Base-by-base conservation (phyloP, 345 rosid genomes). In the Populus tremula region DNA sequence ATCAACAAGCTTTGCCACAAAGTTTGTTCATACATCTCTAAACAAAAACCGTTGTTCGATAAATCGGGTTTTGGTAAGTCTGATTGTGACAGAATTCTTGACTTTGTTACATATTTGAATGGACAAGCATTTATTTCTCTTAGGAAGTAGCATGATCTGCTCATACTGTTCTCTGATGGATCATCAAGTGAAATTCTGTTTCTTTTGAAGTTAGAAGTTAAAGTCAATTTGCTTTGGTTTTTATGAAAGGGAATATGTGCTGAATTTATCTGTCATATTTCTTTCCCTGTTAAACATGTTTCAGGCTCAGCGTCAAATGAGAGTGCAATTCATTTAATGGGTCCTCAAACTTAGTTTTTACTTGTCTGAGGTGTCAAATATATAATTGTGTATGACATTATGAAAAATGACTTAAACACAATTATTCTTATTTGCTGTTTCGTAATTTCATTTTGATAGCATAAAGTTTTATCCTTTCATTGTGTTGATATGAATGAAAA, bases 41-140 rank as follows among this genome's bases (percentile, higher is more conserved):
- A 96, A 96, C 88, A 96, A 96, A 83, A 92, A 93, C 56, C 96
- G 98, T 12, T 92, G 96, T 89, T 92, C 98, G 69, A 96, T 96
- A 81, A 96, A 96, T 85, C 86, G 89, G 33, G 94, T 93, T 83
- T 73, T 92, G 97, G 99, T 96, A 83, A 81, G 90, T 78, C 77
- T 67, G 36, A 68, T 59, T 33, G 39, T 13, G 33, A 47, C 10
- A 4, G 1, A 35, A 69, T 41, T 23, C 20, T 23, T 73, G 45
- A 69, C 20, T 41, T 59, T 59, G 64, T 59, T 59, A 59, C 25
- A 18, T n/a, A 59, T 59, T 23, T n/a, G 64, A 59, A 59, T n/a
- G n/a, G 29, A 59, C 12, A 59, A 59, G 5, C 27, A 56, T 56
- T 2, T 56, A n/a, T 59, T 59, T n/a, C 29, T 59, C 64, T 23